Evolutionary conservation across 306 rosid genomes (phyloP), one percentile per base, ranked within the genome.

Genomic region (Argentina anserina): DNA sequence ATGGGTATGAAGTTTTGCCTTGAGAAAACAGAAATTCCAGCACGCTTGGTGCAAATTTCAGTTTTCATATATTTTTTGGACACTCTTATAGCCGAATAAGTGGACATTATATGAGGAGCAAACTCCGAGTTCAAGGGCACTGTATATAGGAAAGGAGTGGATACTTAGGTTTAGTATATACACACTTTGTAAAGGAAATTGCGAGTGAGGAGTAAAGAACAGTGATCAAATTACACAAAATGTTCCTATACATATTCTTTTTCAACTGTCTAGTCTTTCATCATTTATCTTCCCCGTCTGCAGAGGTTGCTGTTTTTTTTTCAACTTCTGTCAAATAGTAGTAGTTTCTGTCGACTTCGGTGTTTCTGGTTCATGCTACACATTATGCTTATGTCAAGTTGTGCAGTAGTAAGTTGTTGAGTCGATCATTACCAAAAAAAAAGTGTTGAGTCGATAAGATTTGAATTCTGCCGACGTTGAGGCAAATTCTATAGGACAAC

Each of bases 91-190:
- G 78, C 82, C 78, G 75, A 82, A 85, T 88, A 87, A 91, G 75
- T 78, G 69, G 80, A 83, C 83, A 65, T 84, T 83, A 55, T 83
- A 76, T 76, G 75, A 77, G 59, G 84, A 80, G 88, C 82, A 67
- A 37, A 76, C 83, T 75, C 82, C 72, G 82, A 79, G 81, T 76
- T 81, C 66, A 77, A 76, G 89, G 89, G 93, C 79, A 69, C 64
- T 93, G 93, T 93, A 86, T 87, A 93, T 87, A 87, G 87, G 61
- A 78, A 84, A 76, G 83, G 90, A 88, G 96, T 79, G 83, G 75
- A 87, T 80, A 88, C 92, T 40, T 85, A 82, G 86, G 72, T 69
- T 53, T 78, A 82, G 81, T 78, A 78, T 83, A 79, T 81, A 74
- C 88, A 74, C 88, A 56, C 75, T 75, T 62, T 82, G 86, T 90